phyloP scores from a whole-genome alignment of 139 green algal genomes.

The Yamagishiella unicocca region DNA sequence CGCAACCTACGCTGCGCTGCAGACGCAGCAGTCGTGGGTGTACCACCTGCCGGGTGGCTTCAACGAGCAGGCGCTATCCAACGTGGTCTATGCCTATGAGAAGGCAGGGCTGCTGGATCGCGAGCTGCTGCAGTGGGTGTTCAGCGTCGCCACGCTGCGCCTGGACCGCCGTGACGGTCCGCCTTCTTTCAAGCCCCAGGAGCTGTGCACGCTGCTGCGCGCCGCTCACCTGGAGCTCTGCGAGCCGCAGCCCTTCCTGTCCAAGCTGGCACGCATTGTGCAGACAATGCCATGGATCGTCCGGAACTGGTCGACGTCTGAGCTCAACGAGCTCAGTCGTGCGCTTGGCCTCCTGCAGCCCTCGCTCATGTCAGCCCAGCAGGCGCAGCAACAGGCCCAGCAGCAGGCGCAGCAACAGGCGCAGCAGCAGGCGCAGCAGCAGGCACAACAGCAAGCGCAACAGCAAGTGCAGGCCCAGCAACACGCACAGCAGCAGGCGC shows the following conservation, averaged over 20 bases:
- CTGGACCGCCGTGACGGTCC: slow-evolving; percentile 50
- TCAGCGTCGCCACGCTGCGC: slow-evolving; percentile 61
- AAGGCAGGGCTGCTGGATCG: slow-evolving; percentile 62
- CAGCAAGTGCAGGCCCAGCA: background rate
- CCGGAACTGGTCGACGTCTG: slow-evolving; percentile 36
- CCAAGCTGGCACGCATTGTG: slow-evolving; percentile 40
- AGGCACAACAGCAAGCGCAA: background rate
- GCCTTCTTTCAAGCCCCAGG: slow-evolving; percentile 55
- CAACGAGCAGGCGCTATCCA: slow-evolving; percentile 75
- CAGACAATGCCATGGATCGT: slow-evolving; percentile 47
- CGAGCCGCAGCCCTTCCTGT: slow-evolving; percentile 50
- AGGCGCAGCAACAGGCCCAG: slow-evolving; percentile 7
- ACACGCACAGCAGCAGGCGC: slow-evolving; percentile 11
- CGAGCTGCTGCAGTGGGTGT: slow-evolving; percentile 64
- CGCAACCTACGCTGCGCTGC: slow-evolving; percentile 51
- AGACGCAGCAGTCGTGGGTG: slow-evolving; percentile 53
- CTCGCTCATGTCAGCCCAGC: background rate
- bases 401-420: background rate
- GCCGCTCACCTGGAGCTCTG: slow-evolving; percentile 49
- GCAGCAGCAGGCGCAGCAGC: slow-evolving; percentile 5
- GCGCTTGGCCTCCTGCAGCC: slow-evolving; percentile 51
- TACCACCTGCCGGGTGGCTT: slow-evolving; percentile 58
- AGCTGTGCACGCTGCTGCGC: slow-evolving; percentile 60
- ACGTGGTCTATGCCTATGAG: slow-evolving; percentile 71
- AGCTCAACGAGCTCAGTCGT: slow-evolving; percentile 52